Evolutionary conservation across 306 rosid species (phyloP).

Genomic region (Inga leiocalycina): DNA sequence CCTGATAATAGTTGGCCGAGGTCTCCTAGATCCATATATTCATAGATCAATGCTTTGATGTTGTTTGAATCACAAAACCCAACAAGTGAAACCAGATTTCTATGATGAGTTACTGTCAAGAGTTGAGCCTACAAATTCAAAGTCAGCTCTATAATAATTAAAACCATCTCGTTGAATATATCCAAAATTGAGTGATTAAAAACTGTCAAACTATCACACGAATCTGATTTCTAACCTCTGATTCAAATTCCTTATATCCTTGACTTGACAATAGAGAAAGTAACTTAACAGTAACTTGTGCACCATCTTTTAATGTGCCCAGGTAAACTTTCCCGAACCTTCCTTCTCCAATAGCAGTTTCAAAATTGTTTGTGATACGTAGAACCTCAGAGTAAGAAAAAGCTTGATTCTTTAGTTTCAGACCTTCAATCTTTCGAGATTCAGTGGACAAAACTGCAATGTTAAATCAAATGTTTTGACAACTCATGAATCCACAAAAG

Average conservation of each 20-base stretch:
- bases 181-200: background rate
- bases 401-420: background rate
- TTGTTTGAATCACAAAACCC: conserved; percentile 34
- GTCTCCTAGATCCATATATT: background rate
- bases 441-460: background rate
- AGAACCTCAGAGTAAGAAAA: background rate
- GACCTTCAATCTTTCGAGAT: no score
- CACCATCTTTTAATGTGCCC: background rate
- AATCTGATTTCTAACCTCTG: background rate
- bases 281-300: background rate
- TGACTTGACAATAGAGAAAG: background rate
- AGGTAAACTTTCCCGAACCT: background rate
- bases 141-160: background rate
- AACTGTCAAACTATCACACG: background rate
- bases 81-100: background rate
- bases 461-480: no score
- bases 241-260: background rate
- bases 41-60: conserved; percentile 24
- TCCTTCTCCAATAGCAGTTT: background rate
- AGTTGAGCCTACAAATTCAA: background rate
- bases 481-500: no score
- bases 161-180: background rate
- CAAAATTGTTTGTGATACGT: background rate
- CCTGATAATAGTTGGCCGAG: conserved; percentile 35
- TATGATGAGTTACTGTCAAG: background rate